A percentile compares a stretch with the other conserved stretches of the same genome.
phyloP scores from a whole-genome alignment of 179 eudicot genomes.

The Beta macrorhiza region DNA sequence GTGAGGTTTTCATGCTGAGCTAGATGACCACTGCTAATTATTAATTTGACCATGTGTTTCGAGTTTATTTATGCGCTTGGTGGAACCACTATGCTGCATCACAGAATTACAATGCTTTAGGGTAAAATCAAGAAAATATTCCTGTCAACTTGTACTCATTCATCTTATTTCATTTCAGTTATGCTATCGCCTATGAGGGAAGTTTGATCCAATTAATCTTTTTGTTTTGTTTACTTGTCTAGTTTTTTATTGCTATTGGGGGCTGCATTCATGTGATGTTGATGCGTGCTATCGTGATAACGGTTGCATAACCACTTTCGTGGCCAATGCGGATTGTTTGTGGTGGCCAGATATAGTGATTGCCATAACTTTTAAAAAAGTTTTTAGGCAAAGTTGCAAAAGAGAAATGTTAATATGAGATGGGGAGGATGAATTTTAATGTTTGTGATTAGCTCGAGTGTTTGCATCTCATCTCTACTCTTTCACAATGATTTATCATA shows the following conservation, averaged over 20 bases:
- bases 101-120: neutral
- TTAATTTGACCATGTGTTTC: neutral
- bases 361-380: neutral
- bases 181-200: neutral
- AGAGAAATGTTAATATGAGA: neutral
- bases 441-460: constrained; percentile 8
- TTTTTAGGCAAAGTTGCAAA: neutral
- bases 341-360: neutral
- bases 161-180: neutral
- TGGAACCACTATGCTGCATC: neutral
- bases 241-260: neutral
- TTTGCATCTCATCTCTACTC: constrained; percentile 11
- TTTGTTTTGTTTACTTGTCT: neutral
- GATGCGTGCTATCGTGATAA: neutral
- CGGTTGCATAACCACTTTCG: too few relatives aligned
- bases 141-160: neutral
- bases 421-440: neutral
- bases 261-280: neutral
- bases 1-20: too few relatives aligned
- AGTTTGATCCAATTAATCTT: neutral
- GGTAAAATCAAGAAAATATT: neutral
- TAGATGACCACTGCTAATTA: too few relatives aligned
- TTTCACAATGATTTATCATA: constrained; percentile 26
- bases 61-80: neutral
- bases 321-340: neutral